These are phyloP conservation scores for Thecamonas trahens DNA, from an alignment of 78 protist genomes.

Conservation along the genomic window DNA sequence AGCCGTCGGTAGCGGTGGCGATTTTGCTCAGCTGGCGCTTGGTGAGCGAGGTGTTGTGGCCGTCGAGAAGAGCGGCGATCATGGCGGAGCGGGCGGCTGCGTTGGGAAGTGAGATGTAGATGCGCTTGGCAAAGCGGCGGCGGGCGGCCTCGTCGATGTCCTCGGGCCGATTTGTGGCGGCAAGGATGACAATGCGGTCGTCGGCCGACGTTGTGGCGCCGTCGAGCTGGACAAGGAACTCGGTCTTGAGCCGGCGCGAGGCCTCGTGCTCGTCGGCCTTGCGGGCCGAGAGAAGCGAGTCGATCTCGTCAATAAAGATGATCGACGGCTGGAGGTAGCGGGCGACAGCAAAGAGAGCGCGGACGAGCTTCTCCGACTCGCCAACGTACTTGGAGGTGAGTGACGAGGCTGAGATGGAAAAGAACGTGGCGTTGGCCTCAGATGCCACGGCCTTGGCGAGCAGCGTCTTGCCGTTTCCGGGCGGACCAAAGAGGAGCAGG, in stretches of 20 bases:
- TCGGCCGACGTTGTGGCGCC: constrained; percentile 31
- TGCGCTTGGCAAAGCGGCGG: constrained; percentile 63
- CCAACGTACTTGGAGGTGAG: constrained; percentile 74
- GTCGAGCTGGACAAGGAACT: constrained; percentile 59
- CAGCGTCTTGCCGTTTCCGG: constrained; percentile 69
- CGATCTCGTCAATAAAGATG: constrained; percentile 85
- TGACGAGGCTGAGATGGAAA: constrained; percentile 81
- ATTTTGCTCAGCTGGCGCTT: not conserved
- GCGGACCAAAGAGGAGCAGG: constrained; percentile 72
- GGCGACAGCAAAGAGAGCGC: constrained; percentile 78
- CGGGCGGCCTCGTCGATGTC: constrained; percentile 91
- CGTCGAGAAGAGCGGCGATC: constrained; percentile 13
- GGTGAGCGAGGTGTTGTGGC: not conserved
- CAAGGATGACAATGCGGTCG: constrained; percentile 29
- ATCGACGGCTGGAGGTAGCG: constrained; percentile 52
- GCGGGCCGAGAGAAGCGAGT: constrained; percentile 60
- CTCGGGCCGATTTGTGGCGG: constrained; percentile 88
- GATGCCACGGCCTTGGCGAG: constrained; percentile 91
- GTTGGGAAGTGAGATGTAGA: constrained; percentile 81
- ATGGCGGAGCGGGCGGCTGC: constrained; percentile 42
- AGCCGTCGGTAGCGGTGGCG: constrained; percentile 35
- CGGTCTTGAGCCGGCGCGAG: constrained; percentile 64
- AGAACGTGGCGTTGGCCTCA: constrained; percentile 90
- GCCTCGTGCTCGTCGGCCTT: constrained; percentile 43
- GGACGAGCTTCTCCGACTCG: constrained; percentile 79